Evolutionary conservation across 495 filamentous ascomycete species (phyloP), one percentile per base, ranked within the genome.

Genomic region (Xylaria longipes): DNA sequence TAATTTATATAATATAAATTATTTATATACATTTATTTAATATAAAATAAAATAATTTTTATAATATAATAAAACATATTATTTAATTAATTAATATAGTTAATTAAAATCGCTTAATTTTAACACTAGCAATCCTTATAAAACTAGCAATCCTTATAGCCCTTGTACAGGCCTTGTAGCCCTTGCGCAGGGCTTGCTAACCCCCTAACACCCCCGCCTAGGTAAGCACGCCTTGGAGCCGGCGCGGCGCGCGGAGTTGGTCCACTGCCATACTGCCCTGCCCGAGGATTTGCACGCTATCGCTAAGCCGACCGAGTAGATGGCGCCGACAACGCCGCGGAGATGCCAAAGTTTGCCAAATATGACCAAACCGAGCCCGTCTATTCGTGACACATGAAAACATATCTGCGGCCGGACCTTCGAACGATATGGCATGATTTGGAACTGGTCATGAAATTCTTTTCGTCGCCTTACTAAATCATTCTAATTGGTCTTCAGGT

Each of bases 381-480:
- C 62, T 25, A 62, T 41, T 43, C n/a, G 17, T 52, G 45, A 50
- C 63, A 66, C 63, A 66, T 25, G 56, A 37, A 48, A 70, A 35
- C 29, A 27, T 9, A 17, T 25, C 20, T n/a, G 25, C 17, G 39
- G 6, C 11, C 35, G 33, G 35, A n/a, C 11, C 27, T 56, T 67
- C 65, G 65, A 56, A 54, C 35, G 6, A 54, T 54, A 56, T 67
- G 65, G 65, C 65, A 37, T 67, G 65, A 67, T 56, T 41, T n/a
- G 8, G 1, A 27, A 11, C 33, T 43, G 48, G 25, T 66, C 33
- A 54, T 20, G 7, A 8, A 5, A 29, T 54, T 17, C 12, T 35
- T 29, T 67, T 43, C 5, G 4, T 27, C 45, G 4, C 33, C 3
- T 67, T 67, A 56, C 33, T n/a, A 41, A 41, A 43, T 56, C 20